Evolutionary conservation across 768 basidiomycete species (phyloP).

Genomic region (Hysterangium stoloniferum): DNA sequence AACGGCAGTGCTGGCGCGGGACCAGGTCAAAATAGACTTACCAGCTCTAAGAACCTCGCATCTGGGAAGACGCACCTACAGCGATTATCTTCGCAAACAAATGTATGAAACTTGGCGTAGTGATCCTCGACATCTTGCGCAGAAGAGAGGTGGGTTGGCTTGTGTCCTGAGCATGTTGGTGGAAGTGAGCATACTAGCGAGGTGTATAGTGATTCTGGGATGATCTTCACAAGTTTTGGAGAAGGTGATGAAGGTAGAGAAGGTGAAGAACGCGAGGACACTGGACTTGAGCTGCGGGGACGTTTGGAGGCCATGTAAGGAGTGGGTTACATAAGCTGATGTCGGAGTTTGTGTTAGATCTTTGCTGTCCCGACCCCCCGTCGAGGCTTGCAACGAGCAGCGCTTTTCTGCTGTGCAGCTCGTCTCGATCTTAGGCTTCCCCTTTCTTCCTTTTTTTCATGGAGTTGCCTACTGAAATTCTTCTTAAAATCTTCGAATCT

Average conservation of each 20-base stretch:
- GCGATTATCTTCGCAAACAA: slow-evolving; percentile 61
- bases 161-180: slow-evolving; percentile 66
- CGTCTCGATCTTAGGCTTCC: no score
- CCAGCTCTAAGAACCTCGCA: slow-evolving; percentile 66
- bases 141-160: slow-evolving; percentile 55
- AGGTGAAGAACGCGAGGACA: slow-evolving; percentile 19
- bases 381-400: background rate
- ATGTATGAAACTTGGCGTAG: slow-evolving; percentile 77
- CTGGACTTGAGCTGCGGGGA: slow-evolving; percentile 19
- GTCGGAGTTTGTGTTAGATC: no score
- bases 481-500: slow-evolving; percentile 8
- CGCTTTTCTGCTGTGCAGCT: background rate
- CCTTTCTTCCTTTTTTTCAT: background rate
- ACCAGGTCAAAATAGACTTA: slow-evolving; percentile 32
- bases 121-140: slow-evolving; percentile 72
- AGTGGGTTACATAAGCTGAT: background rate
- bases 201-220: slow-evolving; percentile 21
- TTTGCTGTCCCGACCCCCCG: no score
- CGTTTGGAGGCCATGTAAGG: slow-evolving; percentile 23
- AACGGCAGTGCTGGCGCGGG: background rate
- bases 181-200: slow-evolving; percentile 65
- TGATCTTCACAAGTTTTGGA: slow-evolving; percentile 25
- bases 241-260: slow-evolving; percentile 26
- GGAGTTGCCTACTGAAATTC: slow-evolving; percentile 1
- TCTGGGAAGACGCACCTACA: slow-evolving; percentile 87